phyloP scores from a whole-genome alignment of 768 basidiomycete genomes.

The Lepiota subincarnata region DNA sequence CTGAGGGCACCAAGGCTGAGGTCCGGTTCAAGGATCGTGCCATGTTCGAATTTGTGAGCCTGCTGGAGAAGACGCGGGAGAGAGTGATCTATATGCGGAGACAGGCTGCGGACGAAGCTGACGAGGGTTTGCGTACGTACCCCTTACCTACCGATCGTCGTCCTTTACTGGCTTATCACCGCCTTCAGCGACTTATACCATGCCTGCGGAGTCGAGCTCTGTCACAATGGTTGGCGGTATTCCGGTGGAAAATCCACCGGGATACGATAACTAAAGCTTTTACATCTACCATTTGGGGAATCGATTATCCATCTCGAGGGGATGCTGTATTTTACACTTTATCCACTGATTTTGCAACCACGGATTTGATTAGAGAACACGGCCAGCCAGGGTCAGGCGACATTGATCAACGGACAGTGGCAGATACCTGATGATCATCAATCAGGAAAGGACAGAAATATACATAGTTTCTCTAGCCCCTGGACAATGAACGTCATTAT shows the following conservation, averaged over 20 bases:
- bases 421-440: not conserved
- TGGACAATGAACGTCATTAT: too few relatives aligned
- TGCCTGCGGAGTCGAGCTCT: conserved; percentile 40
- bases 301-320: not conserved
- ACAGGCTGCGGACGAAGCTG: conserved; percentile 45
- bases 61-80: conserved; percentile 76
- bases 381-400: not conserved
- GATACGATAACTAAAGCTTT: conserved; percentile 31
- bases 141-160: not conserved
- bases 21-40: conserved; percentile 63
- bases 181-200: conserved; percentile 40
- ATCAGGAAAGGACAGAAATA: too few relatives aligned
- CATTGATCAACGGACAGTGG: not conserved
- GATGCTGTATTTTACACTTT: conserved; percentile 5
- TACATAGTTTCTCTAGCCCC: not conserved
- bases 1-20: conserved; percentile 59
- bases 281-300: conserved; percentile 4
- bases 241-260: conserved; percentile 49
- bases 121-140: conserved; percentile 57
- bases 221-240: conserved; percentile 36
- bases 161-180: not conserved
- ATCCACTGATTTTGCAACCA: not conserved
- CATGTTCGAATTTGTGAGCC: conserved; percentile 69
- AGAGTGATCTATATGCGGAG: conserved; percentile 71
- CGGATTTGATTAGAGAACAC: not conserved